Evolutionary conservation across 2,329 filamentous ascomycete species (phyloP).

Genomic region (Penicillium expansum): DNA sequence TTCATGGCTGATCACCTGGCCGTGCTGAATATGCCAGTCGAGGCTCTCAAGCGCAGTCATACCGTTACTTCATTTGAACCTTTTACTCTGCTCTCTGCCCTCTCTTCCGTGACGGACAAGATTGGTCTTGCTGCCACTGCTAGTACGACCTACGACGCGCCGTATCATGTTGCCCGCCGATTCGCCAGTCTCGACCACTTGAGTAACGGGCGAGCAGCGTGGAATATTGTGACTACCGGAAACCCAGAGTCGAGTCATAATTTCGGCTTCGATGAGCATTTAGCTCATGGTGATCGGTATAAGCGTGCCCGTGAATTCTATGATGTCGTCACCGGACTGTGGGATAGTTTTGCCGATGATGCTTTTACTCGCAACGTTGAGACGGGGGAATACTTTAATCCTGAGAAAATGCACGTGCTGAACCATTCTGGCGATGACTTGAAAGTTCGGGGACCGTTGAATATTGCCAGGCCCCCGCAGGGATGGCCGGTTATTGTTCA

Average conservation of each 20-base stretch:
- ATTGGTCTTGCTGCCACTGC: conserved; percentile 55
- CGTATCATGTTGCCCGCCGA: conserved; percentile 53
- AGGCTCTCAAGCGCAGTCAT: conserved; percentile 57
- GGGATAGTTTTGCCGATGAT: conserved; percentile 57
- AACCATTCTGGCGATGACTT: conserved; percentile 52
- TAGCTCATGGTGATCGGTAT: conserved; percentile 51
- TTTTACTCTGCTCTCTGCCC: conserved; percentile 52
- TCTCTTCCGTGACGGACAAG: conserved; percentile 49
- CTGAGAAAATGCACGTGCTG: conserved; percentile 52
- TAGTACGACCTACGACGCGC: conserved; percentile 53
- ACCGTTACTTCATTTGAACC: conserved; percentile 59
- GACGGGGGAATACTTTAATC: conserved; percentile 51
- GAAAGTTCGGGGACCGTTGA: conserved; percentile 50
- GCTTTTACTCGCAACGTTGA: conserved; percentile 52
- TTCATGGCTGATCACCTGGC: conserved; percentile 58
- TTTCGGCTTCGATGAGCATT: conserved; percentile 51
- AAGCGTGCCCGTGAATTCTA: conserved; percentile 54
- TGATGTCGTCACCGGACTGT: conserved; percentile 53
- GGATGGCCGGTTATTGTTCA: conserved; percentile 58
- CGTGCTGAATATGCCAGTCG: conserved; percentile 56
- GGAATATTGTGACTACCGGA: conserved; percentile 56
- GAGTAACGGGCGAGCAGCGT: conserved; percentile 50
- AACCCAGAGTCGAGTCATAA: conserved; percentile 55
- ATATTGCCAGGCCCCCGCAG: conserved; percentile 54
- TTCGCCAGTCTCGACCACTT: conserved; percentile 54